A percentile compares a stretch with the other conserved stretches of the same genome.
Evolutionary conservation across 306 rosid species (phyloP).

Genomic region (Inga oerstediana): DNA sequence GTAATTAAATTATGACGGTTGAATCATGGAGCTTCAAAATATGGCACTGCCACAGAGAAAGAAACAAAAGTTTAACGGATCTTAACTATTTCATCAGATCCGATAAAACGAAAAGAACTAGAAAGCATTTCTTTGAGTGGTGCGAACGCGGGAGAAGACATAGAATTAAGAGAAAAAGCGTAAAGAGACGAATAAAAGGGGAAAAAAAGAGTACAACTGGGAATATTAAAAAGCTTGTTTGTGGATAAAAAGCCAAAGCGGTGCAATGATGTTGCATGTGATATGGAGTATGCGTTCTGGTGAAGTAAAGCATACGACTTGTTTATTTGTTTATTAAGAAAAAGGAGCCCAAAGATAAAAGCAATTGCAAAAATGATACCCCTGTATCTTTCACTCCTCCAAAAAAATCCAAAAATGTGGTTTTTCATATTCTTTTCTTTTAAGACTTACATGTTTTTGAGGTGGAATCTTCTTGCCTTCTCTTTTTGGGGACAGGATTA

Average conservation of each 20-base stretch:
- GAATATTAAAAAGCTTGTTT: background rate
- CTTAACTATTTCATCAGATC: background rate
- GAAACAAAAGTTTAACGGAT: background rate
- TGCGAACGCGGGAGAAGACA: background rate
- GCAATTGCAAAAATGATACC: background rate
- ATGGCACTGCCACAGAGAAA: background rate
- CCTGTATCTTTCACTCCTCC: background rate
- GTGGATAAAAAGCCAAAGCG: constrained; percentile 9
- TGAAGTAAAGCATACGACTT: constrained; percentile 18
- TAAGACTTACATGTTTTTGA: background rate
- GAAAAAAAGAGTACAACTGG: background rate
- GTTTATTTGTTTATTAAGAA: background rate
- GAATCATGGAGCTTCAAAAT: background rate
- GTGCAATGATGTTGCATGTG: background rate
- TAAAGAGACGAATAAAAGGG: background rate
- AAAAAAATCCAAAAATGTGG: background rate
- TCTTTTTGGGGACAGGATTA: constrained; percentile 17
- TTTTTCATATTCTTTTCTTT: background rate
- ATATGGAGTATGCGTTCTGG: constrained; percentile 11
- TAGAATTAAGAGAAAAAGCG: background rate
- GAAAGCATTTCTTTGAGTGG: background rate
- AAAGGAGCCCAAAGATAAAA: background rate
- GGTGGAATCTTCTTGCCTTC: constrained; percentile 31
- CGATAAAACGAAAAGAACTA: background rate
- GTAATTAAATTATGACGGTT: background rate